phyloP scores from a whole-genome alignment of 768 basidiomycete species.

The Collybia mongolica region DNA sequence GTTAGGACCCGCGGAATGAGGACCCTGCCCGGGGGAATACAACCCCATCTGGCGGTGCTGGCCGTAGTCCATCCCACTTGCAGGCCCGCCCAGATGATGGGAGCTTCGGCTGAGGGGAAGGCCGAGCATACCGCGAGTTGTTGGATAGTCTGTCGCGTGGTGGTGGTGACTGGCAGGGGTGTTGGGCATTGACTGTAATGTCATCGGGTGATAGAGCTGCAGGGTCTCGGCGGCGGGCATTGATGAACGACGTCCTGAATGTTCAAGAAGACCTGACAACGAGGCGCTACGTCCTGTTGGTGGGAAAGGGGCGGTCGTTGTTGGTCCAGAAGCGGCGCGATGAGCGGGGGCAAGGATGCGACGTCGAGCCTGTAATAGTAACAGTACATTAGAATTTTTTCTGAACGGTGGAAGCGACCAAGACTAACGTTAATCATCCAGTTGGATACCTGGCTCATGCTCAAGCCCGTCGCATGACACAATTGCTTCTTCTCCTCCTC shows the following conservation, averaged over 20 bases:
- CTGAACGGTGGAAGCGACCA: slow-evolving; percentile 6
- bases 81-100: slow-evolving; percentile 28
- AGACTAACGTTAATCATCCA: slow-evolving; percentile 85
- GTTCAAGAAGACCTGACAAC: slow-evolving; percentile 38
- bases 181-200: slow-evolving; percentile 60
- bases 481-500: slow-evolving; percentile 91
- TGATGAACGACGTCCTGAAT: slow-evolving; percentile 56
- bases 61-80: slow-evolving; percentile 37
- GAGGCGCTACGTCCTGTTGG: slow-evolving; percentile 43
- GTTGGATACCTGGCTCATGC: slow-evolving; percentile 88
- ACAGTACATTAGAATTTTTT: slow-evolving; percentile 12
- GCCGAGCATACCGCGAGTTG: slow-evolving; percentile 47
- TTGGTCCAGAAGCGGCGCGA: slow-evolving; percentile 71
- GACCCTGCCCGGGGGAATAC: slow-evolving; percentile 36
- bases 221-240: slow-evolving; percentile 67
- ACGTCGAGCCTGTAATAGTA: slow-evolving; percentile 59
- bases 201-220: slow-evolving; percentile 79
- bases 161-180: slow-evolving; percentile 35
- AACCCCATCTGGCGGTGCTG: slow-evolving; percentile 34
- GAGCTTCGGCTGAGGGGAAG: slow-evolving; percentile 34
- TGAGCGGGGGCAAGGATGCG: slow-evolving; percentile 84
- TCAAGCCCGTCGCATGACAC: slow-evolving; percentile 81
- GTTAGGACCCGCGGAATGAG: slow-evolving; percentile 40
- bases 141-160: slow-evolving; percentile 39
- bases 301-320: slow-evolving; percentile 75